Evolutionary conservation across 192 early-diverging fungal genomes (phyloP).

Genomic region (Funneliformis mosseae): DNA sequence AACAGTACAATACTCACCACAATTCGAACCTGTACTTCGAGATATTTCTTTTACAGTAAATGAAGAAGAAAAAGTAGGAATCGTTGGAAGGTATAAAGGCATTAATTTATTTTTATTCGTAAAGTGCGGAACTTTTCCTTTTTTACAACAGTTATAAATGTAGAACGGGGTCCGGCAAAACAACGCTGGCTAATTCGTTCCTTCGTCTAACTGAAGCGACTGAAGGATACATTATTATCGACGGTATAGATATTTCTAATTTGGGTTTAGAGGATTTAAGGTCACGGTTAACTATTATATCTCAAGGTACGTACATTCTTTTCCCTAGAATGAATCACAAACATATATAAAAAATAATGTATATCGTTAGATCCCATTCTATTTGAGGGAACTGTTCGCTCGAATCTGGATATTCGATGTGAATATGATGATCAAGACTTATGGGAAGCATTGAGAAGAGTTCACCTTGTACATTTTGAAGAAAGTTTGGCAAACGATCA

Average conservation of each 20-base stretch:
- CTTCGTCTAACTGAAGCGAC: slow-evolving; percentile 78
- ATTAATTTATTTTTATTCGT: neutral
- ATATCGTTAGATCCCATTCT: slow-evolving; percentile 48
- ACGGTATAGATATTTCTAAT: slow-evolving; percentile 73
- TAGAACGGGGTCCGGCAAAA: slow-evolving; percentile 88
- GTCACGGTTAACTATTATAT: slow-evolving; percentile 80
- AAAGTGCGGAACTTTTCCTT: neutral
- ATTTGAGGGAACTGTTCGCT: slow-evolving; percentile 62
- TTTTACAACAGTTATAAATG: neutral
- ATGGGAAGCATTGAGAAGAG: slow-evolving; percentile 77
- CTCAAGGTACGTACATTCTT: slow-evolving; percentile 60
- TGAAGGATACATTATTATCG: slow-evolving; percentile 72
- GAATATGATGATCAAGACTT: slow-evolving; percentile 76
- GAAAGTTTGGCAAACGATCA: slow-evolving; percentile 30
- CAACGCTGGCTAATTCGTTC: slow-evolving; percentile 75
- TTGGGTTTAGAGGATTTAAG: slow-evolving; percentile 83
- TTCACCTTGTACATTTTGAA: slow-evolving; percentile 61
- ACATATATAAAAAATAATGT: neutral
- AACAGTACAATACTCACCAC: slow-evolving; percentile 74
- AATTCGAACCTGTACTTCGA: slow-evolving; percentile 72
- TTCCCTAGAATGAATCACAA: neutral
- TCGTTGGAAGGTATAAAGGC: slow-evolving; percentile 64
- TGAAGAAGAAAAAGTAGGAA: slow-evolving; percentile 81
- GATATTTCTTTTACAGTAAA: slow-evolving; percentile 67
- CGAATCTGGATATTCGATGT: slow-evolving; percentile 89